A percentile compares a stretch with the other conserved stretches of the same genome.
Conservation (phyloP, 352 stramenopile genomes). For the Globisporangium spiculum region DNA sequence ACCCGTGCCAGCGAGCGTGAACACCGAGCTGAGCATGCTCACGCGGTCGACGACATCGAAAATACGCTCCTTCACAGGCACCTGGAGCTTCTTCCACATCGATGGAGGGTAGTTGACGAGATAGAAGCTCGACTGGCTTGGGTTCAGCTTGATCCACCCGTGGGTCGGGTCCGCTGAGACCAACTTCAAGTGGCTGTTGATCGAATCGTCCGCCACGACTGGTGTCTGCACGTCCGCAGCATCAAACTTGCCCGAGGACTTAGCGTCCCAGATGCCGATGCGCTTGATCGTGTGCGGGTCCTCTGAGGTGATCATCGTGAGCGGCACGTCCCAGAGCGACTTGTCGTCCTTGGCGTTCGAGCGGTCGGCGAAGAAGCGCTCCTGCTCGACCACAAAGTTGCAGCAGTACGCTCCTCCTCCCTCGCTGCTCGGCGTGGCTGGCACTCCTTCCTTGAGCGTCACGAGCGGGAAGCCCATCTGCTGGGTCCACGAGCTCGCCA, state of each 20-base stretch:
- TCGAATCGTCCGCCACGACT: conserved; percentile 71
- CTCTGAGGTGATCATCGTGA: conserved; percentile 64
- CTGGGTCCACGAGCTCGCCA: conserved; percentile 94
- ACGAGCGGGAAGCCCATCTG: conserved; percentile 94
- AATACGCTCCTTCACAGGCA: conserved; percentile 40
- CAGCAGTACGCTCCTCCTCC: conserved; percentile 28
- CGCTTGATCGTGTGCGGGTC: conserved; percentile 40
- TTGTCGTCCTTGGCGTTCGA: conserved; percentile 60
- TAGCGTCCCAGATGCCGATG: conserved; percentile 71
- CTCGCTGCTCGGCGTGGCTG: conserved; percentile 12
- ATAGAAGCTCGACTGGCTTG: conserved; percentile 92
- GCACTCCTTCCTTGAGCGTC: conserved; percentile 49
- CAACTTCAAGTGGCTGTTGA: conserved; percentile 80
- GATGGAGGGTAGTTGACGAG: conserved; percentile 90
- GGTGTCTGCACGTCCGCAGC: conserved; percentile 29
- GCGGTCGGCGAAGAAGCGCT: conserved; percentile 92
- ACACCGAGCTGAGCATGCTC: conserved; percentile 90
- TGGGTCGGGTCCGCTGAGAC: conserved; percentile 20
- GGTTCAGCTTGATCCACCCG: conserved; percentile 96
- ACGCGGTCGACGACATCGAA: conserved; percentile 88
- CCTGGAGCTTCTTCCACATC: conserved; percentile 82
- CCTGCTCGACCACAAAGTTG: conserved; percentile 80
- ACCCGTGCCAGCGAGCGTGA: conserved; percentile 83
- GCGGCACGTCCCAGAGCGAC: conserved; percentile 85
- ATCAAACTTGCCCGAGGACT: conserved; percentile 21